These are phyloP conservation scores for Verruconis gallopava DNA, from an alignment of 2,329 filamentous ascomycete species.

Conservation along the genomic window DNA sequence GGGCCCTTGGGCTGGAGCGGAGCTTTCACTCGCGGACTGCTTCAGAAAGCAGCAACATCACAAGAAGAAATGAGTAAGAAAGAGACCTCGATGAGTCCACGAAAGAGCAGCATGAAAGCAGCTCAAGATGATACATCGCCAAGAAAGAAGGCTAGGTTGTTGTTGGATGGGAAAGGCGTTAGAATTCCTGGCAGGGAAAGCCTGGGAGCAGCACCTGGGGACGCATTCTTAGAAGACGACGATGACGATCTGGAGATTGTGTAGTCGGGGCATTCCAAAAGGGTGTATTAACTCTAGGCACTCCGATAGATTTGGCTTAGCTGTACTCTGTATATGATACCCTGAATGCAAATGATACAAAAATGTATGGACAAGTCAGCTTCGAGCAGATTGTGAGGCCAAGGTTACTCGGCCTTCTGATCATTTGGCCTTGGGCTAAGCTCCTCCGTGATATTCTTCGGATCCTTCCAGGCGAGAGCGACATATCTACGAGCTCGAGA, in stretches of 20 bases:
- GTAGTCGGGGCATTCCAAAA: not conserved
- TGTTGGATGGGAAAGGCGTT: slow-evolving; percentile 35
- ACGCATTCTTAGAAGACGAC: slow-evolving; percentile 8
- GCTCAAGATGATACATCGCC: slow-evolving; percentile 20
- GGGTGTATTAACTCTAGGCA: not conserved
- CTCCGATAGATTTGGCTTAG: too few relatives aligned
- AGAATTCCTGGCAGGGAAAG: slow-evolving; percentile 36
- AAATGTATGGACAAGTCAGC: too few relatives aligned
- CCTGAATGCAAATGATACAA: too few relatives aligned
- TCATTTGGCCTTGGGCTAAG: slow-evolving; percentile 19
- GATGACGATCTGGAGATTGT: slow-evolving; percentile 10
- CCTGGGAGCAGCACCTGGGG: slow-evolving; percentile 12
- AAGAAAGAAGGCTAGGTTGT: slow-evolving; percentile 35
- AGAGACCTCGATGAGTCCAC: slow-evolving; percentile 16
- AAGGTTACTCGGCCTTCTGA: not conserved
- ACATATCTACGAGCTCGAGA: slow-evolving; percentile 39
- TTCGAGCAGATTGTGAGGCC: too few relatives aligned
- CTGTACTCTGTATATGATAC: not conserved
- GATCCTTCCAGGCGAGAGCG: slow-evolving; percentile 47
- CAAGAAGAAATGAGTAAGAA: too few relatives aligned
- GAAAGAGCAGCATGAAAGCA: slow-evolving; percentile 19
- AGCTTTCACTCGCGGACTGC: slow-evolving; percentile 28
- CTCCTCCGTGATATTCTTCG: slow-evolving; percentile 47
- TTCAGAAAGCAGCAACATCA: too few relatives aligned
- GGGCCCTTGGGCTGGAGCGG: slow-evolving; percentile 37